Base-by-base conservation (phyloP, 192 early-diverging fungal species). In the Geosiphon pyriformis region DNA sequence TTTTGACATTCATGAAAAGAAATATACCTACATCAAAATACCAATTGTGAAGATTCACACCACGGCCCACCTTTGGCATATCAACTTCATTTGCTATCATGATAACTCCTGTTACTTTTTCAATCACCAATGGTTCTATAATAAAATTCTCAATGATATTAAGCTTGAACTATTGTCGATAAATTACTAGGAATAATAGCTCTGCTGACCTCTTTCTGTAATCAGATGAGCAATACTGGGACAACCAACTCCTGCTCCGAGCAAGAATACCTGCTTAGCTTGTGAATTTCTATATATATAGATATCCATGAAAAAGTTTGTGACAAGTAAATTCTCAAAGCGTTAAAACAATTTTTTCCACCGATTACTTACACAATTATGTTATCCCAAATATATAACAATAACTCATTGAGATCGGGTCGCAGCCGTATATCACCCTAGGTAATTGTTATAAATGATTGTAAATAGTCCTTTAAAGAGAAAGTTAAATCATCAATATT, bases 301-400 rank as follows among this genome's bases (percentile, higher is more conserved):
- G 8, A 52, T 15, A 31, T 53, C 1, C n/a, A 11, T 2, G 12
- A 26, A 31, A 49, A 63, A 20, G 17, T 15, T 20, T 30, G 15
- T 27, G 15, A 37, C 15, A 61, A 61, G 15, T 35, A 53, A 1
- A 35, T 34, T 53, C 7, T 33, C 27, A 2, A 26, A 27, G 4
- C 25, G 2, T 65, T 22, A 52, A 53, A 26, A 17, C 17, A 10
- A 46, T 17, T 46, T 52, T 7, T 4, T 52, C 4, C 20, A 4
- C 20, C 10, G 7, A n/a, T 52, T n/a, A 59, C 56, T 59, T 31
- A 59, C 56, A 33, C 27, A 7, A 62, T 68, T 65, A 62, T 69
- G 48, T 70, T 76, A 47, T 76, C 75, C 75, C 75, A 76, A 49
- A 76, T 68, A 34, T 76, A 71, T 3, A 69, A 37, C 32, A 76